Conservation (phyloP, 2,329 filamentous ascomycete species). For the Aspergillus tanneri region DNA sequence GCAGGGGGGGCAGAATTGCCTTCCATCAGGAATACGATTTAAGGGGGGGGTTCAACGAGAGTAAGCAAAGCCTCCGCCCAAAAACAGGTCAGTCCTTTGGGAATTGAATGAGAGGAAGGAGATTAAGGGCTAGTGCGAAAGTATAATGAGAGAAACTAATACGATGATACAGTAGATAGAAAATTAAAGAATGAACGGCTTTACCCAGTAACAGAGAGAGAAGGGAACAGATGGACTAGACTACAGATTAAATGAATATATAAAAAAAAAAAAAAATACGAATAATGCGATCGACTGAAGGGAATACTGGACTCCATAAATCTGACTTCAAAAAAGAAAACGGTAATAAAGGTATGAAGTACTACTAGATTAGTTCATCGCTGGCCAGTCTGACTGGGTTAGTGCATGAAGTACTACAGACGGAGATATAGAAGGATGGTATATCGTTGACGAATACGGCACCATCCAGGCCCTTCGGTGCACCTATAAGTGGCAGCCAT, state of each 20-base stretch:
- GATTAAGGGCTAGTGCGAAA: constrained; percentile 4
- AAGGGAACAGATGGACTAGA: background rate
- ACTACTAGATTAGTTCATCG: background rate
- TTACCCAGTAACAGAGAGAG: background rate
- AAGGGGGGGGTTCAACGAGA: constrained; percentile 4
- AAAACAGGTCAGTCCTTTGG: background rate
- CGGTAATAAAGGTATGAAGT: background rate
- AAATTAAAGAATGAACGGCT: background rate
- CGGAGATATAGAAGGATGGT: no score
- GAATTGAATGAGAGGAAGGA: constrained; percentile 10
- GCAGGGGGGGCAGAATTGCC: constrained; percentile 10
- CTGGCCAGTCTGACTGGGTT: background rate
- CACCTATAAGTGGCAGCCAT: no score
- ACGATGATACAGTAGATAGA: background rate
- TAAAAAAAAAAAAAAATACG: no score
- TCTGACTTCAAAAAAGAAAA: background rate
- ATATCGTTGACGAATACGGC: no score
- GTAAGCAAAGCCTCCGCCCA: background rate
- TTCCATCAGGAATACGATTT: constrained; percentile 4
- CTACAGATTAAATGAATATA: background rate
- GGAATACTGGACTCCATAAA: no score
- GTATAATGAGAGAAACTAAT: constrained; percentile 1
- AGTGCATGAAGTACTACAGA: no score
- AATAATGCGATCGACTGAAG: background rate
- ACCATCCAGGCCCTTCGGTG: no score